A percentile compares a stretch with the other conserved stretches of the same genome.
These are phyloP conservation scores for Aspergillus sp. DNA, from an alignment of 2,329 filamentous ascomycete species.

Conservation along the genomic window DNA sequence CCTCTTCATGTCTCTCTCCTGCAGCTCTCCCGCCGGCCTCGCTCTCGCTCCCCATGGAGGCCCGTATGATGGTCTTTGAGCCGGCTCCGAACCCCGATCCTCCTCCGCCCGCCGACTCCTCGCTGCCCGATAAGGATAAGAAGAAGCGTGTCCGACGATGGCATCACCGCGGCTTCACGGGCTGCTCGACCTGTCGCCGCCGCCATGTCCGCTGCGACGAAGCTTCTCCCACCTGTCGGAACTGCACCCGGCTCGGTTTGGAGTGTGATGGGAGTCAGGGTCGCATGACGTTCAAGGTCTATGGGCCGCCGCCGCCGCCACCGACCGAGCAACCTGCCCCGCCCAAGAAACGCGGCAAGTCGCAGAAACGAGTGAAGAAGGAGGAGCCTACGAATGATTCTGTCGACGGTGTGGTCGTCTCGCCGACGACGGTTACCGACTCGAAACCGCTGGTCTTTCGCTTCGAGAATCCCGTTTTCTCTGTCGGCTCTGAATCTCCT, in stretches of 20 bases:
- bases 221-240: constrained; percentile 37
- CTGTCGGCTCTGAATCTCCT: constrained; percentile 14
- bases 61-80: constrained; percentile 24
- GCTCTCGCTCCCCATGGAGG: constrained; percentile 27
- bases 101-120: constrained; percentile 11
- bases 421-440: constrained; percentile 24
- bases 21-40: constrained; percentile 5
- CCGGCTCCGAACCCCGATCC: constrained; percentile 18
- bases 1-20: constrained; percentile 27
- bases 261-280: constrained; percentile 36
- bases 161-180: constrained; percentile 44
- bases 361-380: constrained; percentile 13
- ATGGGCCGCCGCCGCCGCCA: constrained; percentile 28
- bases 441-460: constrained; percentile 21
- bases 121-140: constrained; percentile 23
- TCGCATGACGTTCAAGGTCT: constrained; percentile 40
- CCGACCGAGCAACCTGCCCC: constrained; percentile 15
- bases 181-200: constrained; percentile 42
- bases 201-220: constrained; percentile 42
- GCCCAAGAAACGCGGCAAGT: constrained; percentile 22
- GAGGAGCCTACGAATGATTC: constrained; percentile 12
- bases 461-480: constrained; percentile 27
- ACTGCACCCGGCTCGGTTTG: constrained; percentile 35
- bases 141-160: constrained; percentile 38
- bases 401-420: constrained; percentile 25